Conservation (phyloP, 2,329 filamentous ascomycete species). For the Xylariaceae sp. region DNA sequence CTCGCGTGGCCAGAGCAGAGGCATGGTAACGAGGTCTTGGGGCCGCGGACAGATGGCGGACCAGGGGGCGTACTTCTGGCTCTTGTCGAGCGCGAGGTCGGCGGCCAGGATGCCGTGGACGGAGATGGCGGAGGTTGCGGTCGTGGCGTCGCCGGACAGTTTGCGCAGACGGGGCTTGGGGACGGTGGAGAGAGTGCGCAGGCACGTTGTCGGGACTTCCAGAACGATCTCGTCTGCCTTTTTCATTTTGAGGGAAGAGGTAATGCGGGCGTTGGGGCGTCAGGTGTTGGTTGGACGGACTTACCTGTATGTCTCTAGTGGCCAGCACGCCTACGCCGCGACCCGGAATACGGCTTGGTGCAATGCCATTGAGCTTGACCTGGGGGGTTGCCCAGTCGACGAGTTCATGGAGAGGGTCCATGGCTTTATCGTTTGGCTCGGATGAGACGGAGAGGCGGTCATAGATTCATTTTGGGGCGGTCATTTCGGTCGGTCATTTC, state of each 20-base stretch:
- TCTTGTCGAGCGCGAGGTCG: slow-evolving; percentile 54
- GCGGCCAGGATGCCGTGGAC: slow-evolving; percentile 67
- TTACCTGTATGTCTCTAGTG: neutral
- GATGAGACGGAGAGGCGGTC: neutral
- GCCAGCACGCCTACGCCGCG: slow-evolving; percentile 60
- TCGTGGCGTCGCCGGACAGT: slow-evolving; percentile 32
- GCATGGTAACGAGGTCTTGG: slow-evolving; percentile 52
- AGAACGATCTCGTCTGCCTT: slow-evolving; percentile 45
- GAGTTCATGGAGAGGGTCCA: slow-evolving; percentile 46
- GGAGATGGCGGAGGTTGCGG: slow-evolving; percentile 46
- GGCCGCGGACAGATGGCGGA: slow-evolving; percentile 61
- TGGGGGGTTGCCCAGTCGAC: slow-evolving; percentile 62
- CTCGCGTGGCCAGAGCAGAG: slow-evolving; percentile 45
- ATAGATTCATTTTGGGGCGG: no score
- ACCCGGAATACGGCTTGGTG: slow-evolving; percentile 62
- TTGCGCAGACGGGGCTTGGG: slow-evolving; percentile 48
- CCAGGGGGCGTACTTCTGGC: slow-evolving; percentile 53
- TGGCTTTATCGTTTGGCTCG: slow-evolving; percentile 1
- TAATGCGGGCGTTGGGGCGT: neutral
- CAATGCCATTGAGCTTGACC: slow-evolving; percentile 63
- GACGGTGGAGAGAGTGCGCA: slow-evolving; percentile 62
- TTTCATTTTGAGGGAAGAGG: neutral
- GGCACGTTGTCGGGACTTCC: slow-evolving; percentile 57
- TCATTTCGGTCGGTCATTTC: neutral
- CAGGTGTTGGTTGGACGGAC: slow-evolving; percentile 44